phyloP scores from a whole-genome alignment of 306 rosid genomes.

The Styphnolobium japonicum region DNA sequence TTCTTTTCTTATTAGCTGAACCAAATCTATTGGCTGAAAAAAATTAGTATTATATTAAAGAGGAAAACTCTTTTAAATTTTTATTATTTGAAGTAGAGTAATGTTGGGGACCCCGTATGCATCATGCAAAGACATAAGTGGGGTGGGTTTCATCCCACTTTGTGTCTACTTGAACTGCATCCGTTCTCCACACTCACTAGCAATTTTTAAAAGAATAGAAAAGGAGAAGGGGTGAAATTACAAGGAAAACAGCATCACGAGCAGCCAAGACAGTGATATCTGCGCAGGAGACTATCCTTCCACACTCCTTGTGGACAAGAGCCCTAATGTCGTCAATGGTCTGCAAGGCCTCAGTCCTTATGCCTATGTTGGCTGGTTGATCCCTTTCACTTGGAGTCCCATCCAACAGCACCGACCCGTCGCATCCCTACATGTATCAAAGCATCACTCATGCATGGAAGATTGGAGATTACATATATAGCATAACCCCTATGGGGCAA shows the following conservation, averaged over 20 bases:
- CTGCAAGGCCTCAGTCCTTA: slow-evolving; percentile 45
- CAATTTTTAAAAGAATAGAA: neutral
- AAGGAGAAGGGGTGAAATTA: slow-evolving; percentile 15
- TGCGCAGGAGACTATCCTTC: slow-evolving; percentile 58
- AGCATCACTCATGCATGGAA: neutral
- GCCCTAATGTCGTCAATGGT: slow-evolving; percentile 51
- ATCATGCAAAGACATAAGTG: too few species aligned
- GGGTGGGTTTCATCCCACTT: too few species aligned
- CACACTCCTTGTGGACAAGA: slow-evolving; percentile 46
- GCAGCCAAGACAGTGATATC: slow-evolving; percentile 62
- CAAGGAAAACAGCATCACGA: slow-evolving; percentile 57
- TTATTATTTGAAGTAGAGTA: too few species aligned
- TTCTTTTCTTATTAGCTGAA: too few species aligned
- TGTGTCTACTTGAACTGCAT: too few species aligned
- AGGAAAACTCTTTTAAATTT: too few species aligned
- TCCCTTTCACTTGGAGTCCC: slow-evolving; percentile 53
- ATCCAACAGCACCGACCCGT: slow-evolving; percentile 54
- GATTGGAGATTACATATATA: neutral
- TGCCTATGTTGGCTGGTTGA: slow-evolving; percentile 35
- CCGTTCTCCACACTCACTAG: too few species aligned
- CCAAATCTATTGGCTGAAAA: too few species aligned
- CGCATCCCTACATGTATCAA: slow-evolving; percentile 53
- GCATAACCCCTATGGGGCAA: neutral
- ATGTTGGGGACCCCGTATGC: too few species aligned
- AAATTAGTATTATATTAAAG: too few species aligned